phyloP scores from a whole-genome alignment of 139 green algal genomes.

The Edaphochlamys debaryana region DNA sequence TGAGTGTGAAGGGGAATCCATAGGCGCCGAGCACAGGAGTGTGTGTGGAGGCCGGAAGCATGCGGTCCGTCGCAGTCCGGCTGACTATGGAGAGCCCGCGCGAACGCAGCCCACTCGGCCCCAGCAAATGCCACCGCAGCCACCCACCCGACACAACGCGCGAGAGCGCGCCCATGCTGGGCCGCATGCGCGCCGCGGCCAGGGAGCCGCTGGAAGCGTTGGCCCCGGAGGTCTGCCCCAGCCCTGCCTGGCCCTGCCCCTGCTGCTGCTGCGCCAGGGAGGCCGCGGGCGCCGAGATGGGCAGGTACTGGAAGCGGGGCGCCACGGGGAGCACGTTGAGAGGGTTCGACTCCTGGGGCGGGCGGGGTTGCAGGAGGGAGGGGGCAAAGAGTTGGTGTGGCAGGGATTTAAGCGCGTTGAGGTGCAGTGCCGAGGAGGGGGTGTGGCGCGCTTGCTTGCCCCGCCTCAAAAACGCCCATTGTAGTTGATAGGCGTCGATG shows the following conservation, averaged over 20 bases:
- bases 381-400: no score
- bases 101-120: no score
- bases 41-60: no score
- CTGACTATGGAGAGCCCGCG: no score
- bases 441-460: not conserved
- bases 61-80: no score
- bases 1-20: no score
- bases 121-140: no score
- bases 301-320: slow-evolving; percentile 89
- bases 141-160: not conserved
- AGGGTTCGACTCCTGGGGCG: slow-evolving; percentile 73
- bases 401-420: no score
- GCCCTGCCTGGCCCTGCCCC: not conserved
- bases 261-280: not conserved
- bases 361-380: no score
- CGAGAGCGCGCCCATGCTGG: slow-evolving; percentile 10
- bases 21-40: no score
- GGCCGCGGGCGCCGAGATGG: slow-evolving; percentile 73
- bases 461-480: no score
- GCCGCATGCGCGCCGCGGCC: not conserved
- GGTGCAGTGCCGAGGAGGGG: not conserved
- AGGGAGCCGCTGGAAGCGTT: not conserved
- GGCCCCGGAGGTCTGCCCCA: not conserved
- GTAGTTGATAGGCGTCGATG: no score
- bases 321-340: slow-evolving; percentile 77